Evolutionary conservation across 768 basidiomycete species (phyloP).

Genomic region (Amanita thiersii): DNA sequence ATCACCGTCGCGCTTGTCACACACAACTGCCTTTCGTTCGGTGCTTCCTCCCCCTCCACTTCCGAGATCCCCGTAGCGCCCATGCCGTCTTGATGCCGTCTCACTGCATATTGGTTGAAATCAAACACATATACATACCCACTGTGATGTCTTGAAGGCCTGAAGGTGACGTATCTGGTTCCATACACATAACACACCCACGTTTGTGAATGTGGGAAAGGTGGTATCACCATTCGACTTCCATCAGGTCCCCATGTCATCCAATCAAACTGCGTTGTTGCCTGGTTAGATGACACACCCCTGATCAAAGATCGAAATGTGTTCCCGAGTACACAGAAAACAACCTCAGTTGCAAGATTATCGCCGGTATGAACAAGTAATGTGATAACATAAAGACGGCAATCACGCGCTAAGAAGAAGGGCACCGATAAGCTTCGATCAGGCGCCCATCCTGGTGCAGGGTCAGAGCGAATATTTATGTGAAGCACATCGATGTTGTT

Average conservation of each 20-base stretch:
- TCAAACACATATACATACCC: constrained; percentile 35
- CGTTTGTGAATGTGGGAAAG: constrained; percentile 23
- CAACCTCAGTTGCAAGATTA: constrained; percentile 18
- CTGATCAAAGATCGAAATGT: constrained; percentile 30
- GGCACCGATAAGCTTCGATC: constrained; percentile 27
- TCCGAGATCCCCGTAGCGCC: constrained; percentile 6
- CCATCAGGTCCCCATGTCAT: constrained; percentile 41
- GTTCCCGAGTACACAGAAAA: constrained; percentile 35
- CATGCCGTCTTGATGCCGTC: constrained; percentile 14
- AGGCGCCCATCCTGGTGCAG: constrained; percentile 38
- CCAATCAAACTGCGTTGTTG: constrained; percentile 27
- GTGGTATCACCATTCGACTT: constrained; percentile 32
- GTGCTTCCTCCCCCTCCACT: constrained; percentile 8
- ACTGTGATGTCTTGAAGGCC: constrained; percentile 7
- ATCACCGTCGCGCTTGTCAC: constrained; percentile 16
- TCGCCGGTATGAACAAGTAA: constrained; percentile 26
- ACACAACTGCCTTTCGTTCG: constrained; percentile 13
- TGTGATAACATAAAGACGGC: constrained; percentile 40
- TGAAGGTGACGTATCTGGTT: constrained; percentile 27
- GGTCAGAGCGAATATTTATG: constrained; percentile 45
- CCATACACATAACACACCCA: constrained; percentile 59
- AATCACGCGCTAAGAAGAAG: constrained; percentile 32
- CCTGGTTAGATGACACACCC: constrained; percentile 8
- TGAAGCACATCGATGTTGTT: constrained; percentile 18
- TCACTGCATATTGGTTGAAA: constrained; percentile 38